Evolutionary conservation across 1,139 yeast genomes (phyloP), one percentile per base, ranked within the genome.

Genomic region (Sugiyamaella pinicola): DNA sequence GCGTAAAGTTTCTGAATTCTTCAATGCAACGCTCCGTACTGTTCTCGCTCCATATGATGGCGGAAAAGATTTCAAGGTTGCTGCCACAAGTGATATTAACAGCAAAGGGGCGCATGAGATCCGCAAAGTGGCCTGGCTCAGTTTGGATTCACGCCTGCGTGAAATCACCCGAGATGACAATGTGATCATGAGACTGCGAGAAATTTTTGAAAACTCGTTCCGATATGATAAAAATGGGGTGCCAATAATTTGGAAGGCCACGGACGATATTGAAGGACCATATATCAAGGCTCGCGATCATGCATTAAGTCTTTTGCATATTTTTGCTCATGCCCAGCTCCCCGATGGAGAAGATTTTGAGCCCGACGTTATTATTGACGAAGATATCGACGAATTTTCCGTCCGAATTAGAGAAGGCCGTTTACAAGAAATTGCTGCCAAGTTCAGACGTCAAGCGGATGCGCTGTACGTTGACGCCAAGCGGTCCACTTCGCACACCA

Each of bases 181-280:
- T 38, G 70, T 74, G 4, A 60, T 69, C 29, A 58, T 61, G 49
- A 56, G 69, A 17, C 63, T 74, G 47, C 67, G 74, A 13, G 76
- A 80, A 53, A 74, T 80, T 57, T 93, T 93, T 71, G 98, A 91
- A 63, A 88, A 84, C 55, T 74, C 74, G 52, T 93, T 93, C 73
- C 78, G 95, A 61, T 93, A 87, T 67, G 96, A 90, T 68, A 83
- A 79, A 45, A 79, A 84, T 58, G 96, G 95, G 4, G 72, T 89
- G 38, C 99, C 99, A 5, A 79, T 82, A 49, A 77, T 91, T 46
- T 93, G 96, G 85, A 84, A 82, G 59, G 83, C 83, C 54, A 80
- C 84, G 38, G 76, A 75, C 41, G 96, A 91, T 63, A 80, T 93
- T 53, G 96, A 90, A 56, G 69, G 72, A 2, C 79, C 79, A 24